Evolutionary conservation across 2,329 filamentous ascomycete genomes (phyloP), one percentile per base, ranked within the genome.

Genomic region (Apiospora marii): DNA sequence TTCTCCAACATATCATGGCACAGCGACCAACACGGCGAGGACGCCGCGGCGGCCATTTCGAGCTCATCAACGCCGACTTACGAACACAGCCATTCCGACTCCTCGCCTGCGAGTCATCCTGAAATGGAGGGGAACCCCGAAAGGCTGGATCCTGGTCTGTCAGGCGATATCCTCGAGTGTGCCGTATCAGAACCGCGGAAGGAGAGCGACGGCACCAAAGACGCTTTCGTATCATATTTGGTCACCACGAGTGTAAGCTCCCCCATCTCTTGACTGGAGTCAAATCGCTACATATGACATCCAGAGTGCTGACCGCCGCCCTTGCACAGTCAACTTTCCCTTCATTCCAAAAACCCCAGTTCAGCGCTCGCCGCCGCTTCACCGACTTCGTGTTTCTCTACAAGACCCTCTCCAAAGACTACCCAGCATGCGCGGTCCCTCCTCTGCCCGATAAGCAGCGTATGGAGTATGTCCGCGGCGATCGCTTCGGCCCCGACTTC

Each of bases 321-420:
- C 22, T n/a, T 19, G 10, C 41, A 14, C 72, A 98, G 95, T 97
- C 95, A 75, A 95, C 97, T 78, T 98, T 98, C 84, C 92, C 95
- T 77, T 93, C 95, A 75, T 99, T 98, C 83, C 93, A 96, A 82
- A 94, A 92, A 81, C 87, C 93, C 48, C 91, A 92, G 27, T 95
- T 94, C 74, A 88, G 88, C 37, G 93, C 97, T 74, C 93, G 96
- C 74, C 91, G 96, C 77, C 94, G 96, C 79, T 99, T 98, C 84
- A 98, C 96, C 77, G 96, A 99, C 85, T 99, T 99, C 81, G 92
- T 97, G 77, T 99, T 98, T 82, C 91, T 99, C 74, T 98, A 94
- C 86, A 98, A 97, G 84, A 92, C 94, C 44, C 91, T 99, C 70
- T 91, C 89, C 75, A 92, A 92, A 81, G 95, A 98, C 82, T 98